Percentiles rank a stretch among this genome's conserved stretches.
Conservation (phyloP, 2,329 filamentous ascomycete species). For the Fusarium sp. region DNA sequence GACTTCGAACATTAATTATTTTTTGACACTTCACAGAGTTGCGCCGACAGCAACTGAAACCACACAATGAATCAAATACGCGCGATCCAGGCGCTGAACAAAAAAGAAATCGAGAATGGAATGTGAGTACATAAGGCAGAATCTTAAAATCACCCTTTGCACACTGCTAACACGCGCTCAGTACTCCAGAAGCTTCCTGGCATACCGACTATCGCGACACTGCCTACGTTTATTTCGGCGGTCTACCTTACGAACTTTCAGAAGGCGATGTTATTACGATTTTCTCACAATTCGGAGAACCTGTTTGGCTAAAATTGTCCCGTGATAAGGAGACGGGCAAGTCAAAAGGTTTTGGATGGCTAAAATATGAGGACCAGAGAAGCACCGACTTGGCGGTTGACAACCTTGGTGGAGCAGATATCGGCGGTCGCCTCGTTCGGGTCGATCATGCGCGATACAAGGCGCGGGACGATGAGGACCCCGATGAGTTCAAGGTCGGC, state of each 20-base stretch:
- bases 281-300: conserved; percentile 97
- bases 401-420: conserved; percentile 88
- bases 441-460: conserved; percentile 97
- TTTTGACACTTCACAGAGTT: neutral
- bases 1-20: conserved; percentile 18
- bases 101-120: conserved; percentile 91
- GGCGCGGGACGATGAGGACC: conserved; percentile 80
- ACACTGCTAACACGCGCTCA: conserved; percentile 51
- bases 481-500: conserved; percentile 68
- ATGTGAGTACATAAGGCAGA: conserved; percentile 66
- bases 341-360: conserved; percentile 92
- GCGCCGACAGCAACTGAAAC: neutral
- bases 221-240: conserved; percentile 95
- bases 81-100: conserved; percentile 91
- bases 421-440: conserved; percentile 82
- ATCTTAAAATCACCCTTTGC: neutral
- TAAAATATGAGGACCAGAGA: conserved; percentile 98
- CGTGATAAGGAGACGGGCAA: conserved; percentile 98
- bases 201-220: conserved; percentile 98
- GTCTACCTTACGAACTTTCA: conserved; percentile 89
- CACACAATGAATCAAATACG: conserved; percentile 90
- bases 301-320: conserved; percentile 89
- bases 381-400: conserved; percentile 97
- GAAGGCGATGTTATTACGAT: conserved; percentile 97
- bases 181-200: conserved; percentile 90